Base-by-base conservation (phyloP, 306 rosid species). In the Vigna reflexopilosa region DNA sequence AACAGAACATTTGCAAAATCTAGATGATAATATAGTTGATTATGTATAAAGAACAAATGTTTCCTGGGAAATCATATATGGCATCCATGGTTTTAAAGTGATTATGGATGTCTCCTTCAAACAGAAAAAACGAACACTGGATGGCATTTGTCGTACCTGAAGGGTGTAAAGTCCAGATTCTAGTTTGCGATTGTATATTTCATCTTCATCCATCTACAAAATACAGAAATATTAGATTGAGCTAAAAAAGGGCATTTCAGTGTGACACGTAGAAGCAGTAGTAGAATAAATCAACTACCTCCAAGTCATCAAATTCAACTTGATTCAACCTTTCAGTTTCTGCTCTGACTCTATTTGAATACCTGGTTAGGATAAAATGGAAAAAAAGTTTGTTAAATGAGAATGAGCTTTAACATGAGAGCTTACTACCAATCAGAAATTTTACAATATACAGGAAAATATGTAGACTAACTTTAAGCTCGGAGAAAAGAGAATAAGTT, bases 81-180 rank as follows among this genome's bases (percentile, higher is more conserved):
- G 22, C 36, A 40, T 36, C 22, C 14, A 36, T 64, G 19, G 5
- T 28, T 81, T 81, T 1, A 2, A 24, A 58, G 56, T 15, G 22
- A 17, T 32, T 36, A 62, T 16, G 58, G 42, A 52, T 47, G 56
- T 73, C 54, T 69, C 19, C 12, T 34, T 26, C 19, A 77, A 67
- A 63, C 66, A 67, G 49, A 0, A 42, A 32, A 16, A 72, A 76
- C 42, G 61, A n/a, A 34, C 57, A 32, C 72, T 13, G 15, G 47
- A 67, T n/a, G 44, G 17, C 58, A 15, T 75, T 75, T 62, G 47
- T 74, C 85, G 81, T 74, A 88, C 98, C 95, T 94, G 98, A 79
- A 94, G 95, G 40, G 97, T 94, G 80, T 92, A 94, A 78, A 94
- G 98, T 73, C 98, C 97, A 83, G 98, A 87, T 80, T 94, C 98